phyloP scores from a whole-genome alignment of 75 land plant genomes.

The Picea glauca region DNA sequence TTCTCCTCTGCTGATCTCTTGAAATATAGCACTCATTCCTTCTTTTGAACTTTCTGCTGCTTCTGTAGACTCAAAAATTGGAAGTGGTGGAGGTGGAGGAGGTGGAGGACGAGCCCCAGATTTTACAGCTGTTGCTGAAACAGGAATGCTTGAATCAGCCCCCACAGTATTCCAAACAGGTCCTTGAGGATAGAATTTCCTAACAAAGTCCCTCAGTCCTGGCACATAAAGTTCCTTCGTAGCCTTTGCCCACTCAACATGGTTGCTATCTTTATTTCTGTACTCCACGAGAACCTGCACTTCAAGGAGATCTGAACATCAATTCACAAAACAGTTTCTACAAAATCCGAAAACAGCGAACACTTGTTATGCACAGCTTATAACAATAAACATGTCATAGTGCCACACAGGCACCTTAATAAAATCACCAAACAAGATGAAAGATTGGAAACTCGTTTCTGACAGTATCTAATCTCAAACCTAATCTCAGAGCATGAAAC shows the following conservation, averaged over 20 bases:
- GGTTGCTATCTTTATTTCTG: conserved; percentile 77
- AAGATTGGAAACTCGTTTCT: not conserved
- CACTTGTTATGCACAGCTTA: too few species aligned
- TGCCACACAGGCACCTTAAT: too few species aligned
- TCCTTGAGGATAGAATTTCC: conserved; percentile 72
- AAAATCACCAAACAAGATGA: not conserved
- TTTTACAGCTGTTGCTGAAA: conserved; percentile 18
- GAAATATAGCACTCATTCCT: conserved; percentile 90
- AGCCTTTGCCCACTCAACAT: conserved; percentile 97
- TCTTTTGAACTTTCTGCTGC: conserved; percentile 48
- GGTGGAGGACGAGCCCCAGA: conserved; percentile 45
- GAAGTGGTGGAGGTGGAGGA: conserved; percentile 80
- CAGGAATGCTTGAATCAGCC: conserved; percentile 11
- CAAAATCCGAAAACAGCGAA: too few species aligned
- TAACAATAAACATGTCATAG: too few species aligned
- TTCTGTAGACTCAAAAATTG: conserved; percentile 40
- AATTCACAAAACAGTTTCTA: not conserved
- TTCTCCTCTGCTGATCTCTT: conserved; percentile 83
- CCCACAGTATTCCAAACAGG: conserved; percentile 89
- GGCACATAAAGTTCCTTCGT: conserved; percentile 90
- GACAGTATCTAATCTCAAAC: conserved; percentile 1
- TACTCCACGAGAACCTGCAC: conserved; percentile 85
- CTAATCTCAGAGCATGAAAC: not conserved
- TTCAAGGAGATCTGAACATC: not conserved
- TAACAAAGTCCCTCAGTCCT: conserved; percentile 88